A percentile compares a stretch with the other conserved stretches of the same genome.
Conservation (phyloP, 305 asterid genomes). For the Vinca major region DNA sequence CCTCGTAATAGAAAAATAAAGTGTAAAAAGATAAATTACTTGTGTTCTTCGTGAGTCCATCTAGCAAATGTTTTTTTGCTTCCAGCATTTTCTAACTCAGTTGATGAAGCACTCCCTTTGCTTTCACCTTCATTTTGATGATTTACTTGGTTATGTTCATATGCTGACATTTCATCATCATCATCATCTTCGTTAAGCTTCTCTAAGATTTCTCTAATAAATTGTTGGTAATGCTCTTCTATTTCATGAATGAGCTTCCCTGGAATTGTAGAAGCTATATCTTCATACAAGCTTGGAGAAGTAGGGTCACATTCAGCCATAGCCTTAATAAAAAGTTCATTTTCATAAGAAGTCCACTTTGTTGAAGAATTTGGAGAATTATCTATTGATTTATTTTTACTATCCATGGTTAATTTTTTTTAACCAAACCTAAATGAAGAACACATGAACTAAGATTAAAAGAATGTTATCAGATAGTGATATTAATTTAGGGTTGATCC, state of each 20-base stretch:
- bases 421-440: too few relatives aligned
- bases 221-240: constrained; percentile 23
- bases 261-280: constrained; percentile 26
- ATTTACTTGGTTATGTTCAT: neutral
- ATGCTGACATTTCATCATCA: neutral
- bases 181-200: constrained; percentile 17
- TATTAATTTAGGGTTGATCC: too few relatives aligned
- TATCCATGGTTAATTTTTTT: too few relatives aligned
- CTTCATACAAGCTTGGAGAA: constrained; percentile 19
- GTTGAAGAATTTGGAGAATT: too few relatives aligned
- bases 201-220: constrained; percentile 21
- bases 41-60: constrained; percentile 44
- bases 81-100: neutral
- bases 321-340: constrained; percentile 26
- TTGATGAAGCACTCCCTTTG: constrained; percentile 6
- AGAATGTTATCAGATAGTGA: too few relatives aligned
- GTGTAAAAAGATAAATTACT: constrained; percentile 14
- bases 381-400: too few relatives aligned
- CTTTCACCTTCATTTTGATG: neutral
- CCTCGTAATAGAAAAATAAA: neutral
- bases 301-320: constrained; percentile 20
- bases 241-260: constrained; percentile 27
- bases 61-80: constrained; percentile 15
- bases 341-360: constrained; percentile 30
- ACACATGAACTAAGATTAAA: too few relatives aligned